Base-by-base conservation (phyloP, 305 asterid genomes). In the Solanum hybrid region DNA sequence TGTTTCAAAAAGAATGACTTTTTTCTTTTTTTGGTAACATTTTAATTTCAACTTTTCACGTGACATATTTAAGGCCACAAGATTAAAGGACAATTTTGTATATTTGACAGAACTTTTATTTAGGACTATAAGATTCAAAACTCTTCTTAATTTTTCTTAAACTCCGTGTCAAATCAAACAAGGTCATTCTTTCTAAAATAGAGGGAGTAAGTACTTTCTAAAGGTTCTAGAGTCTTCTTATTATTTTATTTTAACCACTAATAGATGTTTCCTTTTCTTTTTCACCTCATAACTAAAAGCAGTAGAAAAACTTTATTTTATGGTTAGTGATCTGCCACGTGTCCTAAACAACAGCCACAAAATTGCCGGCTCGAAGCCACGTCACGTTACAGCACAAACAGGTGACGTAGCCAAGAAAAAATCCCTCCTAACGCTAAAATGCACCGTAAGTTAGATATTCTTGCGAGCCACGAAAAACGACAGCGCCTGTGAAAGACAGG, bases 401-500 rank as follows among this genome's bases (percentile, higher is more conserved):
- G 42, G 42, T 89, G 91, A 91, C 90, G 86, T 91, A 77, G 64
- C 81, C 35, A 24, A 16, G 40, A 67, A 80, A 80, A 14, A 14
- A 28, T 11, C 39, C 8, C 24, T 36, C 31, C 22, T 29, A 78
- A 28, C 26, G 77, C 75, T 75, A 88, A 14, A 37, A 77, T 77
- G 61, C 90, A 42, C 86, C 86, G 35, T n/a, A 29, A 87, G 42
- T 46, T 46, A 1, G 37, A 73, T 36, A 69, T 16, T 73, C 82
- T 67, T 76, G 71, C 11, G 46, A 74, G 42, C 64, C 73, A 75
- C 82, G 29, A 73, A 37, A 39, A 71, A 31, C 33, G 31, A 71
- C 89, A 26, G 84, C 31, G n/a, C 51, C 10, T 81, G 77, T 81
- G 86, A 73, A 22, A 76, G 76, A 76, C 51, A 79, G 28, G 57